phyloP scores from a whole-genome alignment of 2,329 filamentous ascomycete species.

The Colletotrichum caudatum region DNA sequence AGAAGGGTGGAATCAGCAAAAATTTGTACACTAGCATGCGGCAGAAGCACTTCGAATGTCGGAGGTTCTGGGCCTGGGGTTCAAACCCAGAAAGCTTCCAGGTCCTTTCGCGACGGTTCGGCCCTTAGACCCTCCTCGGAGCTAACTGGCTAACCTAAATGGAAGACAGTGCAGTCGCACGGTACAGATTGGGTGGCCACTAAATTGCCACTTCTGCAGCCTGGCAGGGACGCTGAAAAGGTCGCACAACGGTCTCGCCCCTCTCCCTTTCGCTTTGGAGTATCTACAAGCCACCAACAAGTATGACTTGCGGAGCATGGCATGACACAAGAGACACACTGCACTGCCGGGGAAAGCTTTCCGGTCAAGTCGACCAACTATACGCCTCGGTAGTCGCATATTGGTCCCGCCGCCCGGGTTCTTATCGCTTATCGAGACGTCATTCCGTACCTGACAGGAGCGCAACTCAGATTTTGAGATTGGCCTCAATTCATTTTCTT shows the following conservation, averaged over 20 bases:
- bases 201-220: slow-evolving; percentile 34
- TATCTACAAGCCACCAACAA: not conserved
- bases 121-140: slow-evolving; percentile 37
- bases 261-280: not conserved
- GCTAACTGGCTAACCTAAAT: slow-evolving; percentile 27
- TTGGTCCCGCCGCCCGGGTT: not conserved
- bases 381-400: slow-evolving; percentile 11
- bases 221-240: slow-evolving; percentile 27
- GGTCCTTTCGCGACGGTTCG: slow-evolving; percentile 36
- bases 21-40: slow-evolving; percentile 23
- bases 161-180: slow-evolving; percentile 30
- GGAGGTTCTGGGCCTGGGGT: slow-evolving; percentile 32
- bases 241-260: slow-evolving; percentile 17
- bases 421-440: slow-evolving; percentile 27
- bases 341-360: slow-evolving; percentile 5
- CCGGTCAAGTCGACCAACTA: not conserved
- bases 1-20: slow-evolving; percentile 25
- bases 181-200: slow-evolving; percentile 14
- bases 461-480: slow-evolving; percentile 16
- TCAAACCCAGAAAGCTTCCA: slow-evolving; percentile 31
- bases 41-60: slow-evolving; percentile 40
- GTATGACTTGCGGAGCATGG: not conserved
- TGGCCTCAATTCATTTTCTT: slow-evolving; percentile 4
- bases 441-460: slow-evolving; percentile 9
- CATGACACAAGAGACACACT: not conserved